phyloP scores from a whole-genome alignment of 208 protist species.

The Leptomonas pyrrhocoris region DNA sequence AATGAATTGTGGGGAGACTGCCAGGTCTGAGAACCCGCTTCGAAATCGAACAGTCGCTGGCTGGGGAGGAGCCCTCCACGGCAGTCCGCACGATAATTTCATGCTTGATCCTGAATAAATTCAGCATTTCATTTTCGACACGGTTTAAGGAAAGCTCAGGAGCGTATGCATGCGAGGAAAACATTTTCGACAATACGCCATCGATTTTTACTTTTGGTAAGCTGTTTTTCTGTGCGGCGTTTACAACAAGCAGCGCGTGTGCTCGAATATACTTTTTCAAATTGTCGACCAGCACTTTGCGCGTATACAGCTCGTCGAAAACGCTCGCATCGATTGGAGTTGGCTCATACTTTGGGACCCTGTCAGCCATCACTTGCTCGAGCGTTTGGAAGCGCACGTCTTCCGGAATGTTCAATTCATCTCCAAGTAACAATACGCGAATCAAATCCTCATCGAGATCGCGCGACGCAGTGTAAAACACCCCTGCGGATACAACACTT shows the following conservation, averaged over 20 bases:
- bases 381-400: constrained; percentile 22
- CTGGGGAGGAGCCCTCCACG: constrained; percentile 33
- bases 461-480: constrained; percentile 22
- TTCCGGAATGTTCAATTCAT: constrained; percentile 19
- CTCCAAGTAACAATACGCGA: constrained; percentile 22
- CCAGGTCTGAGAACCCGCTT: constrained; percentile 48
- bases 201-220: constrained; percentile 54
- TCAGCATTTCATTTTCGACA: constrained; percentile 38
- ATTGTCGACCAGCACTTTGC: constrained; percentile 49
- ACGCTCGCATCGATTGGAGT: constrained; percentile 10
- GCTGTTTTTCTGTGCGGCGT: constrained; percentile 10
- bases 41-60: constrained; percentile 34
- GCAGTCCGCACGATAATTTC: constrained; percentile 63
- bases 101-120: constrained; percentile 48
- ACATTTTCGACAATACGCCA: constrained; percentile 30
- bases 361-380: constrained; percentile 24
- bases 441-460: constrained; percentile 25
- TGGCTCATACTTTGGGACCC: constrained; percentile 6
- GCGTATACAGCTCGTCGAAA: constrained; percentile 44
- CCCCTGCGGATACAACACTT: constrained; percentile 43
- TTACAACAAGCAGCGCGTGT: constrained; percentile 39
- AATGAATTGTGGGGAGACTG: constrained; percentile 37
- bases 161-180: constrained; percentile 16
- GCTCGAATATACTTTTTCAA: constrained; percentile 53
- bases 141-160: constrained; percentile 43